Percentiles rank a stretch among this genome's conserved stretches.
Conservation (phyloP, 1,139 yeast species). For the Pichia terricola region DNA sequence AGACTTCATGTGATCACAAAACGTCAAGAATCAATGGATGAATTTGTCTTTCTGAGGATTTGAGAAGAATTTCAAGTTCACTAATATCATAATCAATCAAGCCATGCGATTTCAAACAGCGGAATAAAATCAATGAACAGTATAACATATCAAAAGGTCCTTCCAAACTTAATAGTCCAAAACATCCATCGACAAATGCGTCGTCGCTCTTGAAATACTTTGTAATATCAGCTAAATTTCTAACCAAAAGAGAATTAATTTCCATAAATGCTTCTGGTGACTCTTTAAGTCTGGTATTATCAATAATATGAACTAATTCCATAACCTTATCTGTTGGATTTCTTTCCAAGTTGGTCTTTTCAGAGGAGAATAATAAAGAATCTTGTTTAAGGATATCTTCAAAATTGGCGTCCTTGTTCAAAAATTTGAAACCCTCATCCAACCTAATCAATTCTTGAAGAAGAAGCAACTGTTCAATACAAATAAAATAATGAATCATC, state of each 20-base stretch:
- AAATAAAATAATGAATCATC: slow-evolving; percentile 17
- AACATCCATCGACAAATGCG: slow-evolving; percentile 17
- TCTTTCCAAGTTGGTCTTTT: slow-evolving; percentile 42
- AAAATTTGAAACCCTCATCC: slow-evolving; percentile 2
- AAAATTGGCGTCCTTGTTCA: slow-evolving; percentile 8
- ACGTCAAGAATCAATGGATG: slow-evolving; percentile 8
- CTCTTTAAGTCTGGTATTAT: background rate
- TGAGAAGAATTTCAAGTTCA: background rate
- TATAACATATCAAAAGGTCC: slow-evolving; percentile 15
- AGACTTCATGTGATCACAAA: background rate
- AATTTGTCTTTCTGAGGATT: background rate
- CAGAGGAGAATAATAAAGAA: slow-evolving; percentile 36
- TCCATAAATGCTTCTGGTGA: background rate
- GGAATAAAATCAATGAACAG: slow-evolving; percentile 5
- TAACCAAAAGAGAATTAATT: background rate
- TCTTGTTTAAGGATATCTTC: slow-evolving; percentile 8
- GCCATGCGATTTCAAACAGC: slow-evolving; percentile 1
- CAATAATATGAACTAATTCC: slow-evolving; percentile 8
- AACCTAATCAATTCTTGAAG: too few relatives aligned
- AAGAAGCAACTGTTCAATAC: background rate
- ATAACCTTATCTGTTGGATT: slow-evolving; percentile 24
- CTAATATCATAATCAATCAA: background rate
- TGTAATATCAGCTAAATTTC: slow-evolving; percentile 2
- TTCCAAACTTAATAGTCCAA: slow-evolving; percentile 19
- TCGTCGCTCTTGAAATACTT: background rate